A percentile compares a stretch with the other conserved stretches of the same genome.
These are phyloP conservation scores for Angomonas ambiguus DNA, from an alignment of 208 protist genomes.

Conservation along the genomic window DNA sequence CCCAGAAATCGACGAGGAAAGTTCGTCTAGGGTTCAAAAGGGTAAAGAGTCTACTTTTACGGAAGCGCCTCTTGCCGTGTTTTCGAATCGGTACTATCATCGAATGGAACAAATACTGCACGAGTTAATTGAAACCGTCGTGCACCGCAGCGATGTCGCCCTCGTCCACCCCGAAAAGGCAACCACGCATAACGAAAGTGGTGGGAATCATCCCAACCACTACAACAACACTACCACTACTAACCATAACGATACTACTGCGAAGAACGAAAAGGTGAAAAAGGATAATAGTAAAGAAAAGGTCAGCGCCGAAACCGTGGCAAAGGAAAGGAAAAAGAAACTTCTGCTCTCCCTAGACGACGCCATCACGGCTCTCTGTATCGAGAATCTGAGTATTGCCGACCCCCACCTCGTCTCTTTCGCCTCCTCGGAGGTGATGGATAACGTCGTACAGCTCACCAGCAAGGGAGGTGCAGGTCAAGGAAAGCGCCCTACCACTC, in stretches of 20 bases:
- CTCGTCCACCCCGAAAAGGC: no score
- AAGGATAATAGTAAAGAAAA: neutral
- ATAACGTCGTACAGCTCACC: slow-evolving; percentile 47
- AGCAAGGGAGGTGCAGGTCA: slow-evolving; percentile 4
- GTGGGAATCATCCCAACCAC: no score
- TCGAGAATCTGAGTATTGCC: slow-evolving; percentile 63
- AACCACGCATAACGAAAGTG: no score
- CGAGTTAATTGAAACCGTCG: slow-evolving; percentile 45
- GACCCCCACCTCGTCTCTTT: slow-evolving; percentile 61
- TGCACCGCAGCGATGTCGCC: slow-evolving; percentile 20
- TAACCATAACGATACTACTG: neutral
- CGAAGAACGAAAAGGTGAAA: neutral
- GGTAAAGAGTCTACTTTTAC: neutral
- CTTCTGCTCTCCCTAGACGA: neutral
- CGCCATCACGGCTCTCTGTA: slow-evolving; percentile 45
- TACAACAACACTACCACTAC: no score
- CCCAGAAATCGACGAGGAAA: slow-evolving; percentile 2
- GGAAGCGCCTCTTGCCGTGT: neutral
- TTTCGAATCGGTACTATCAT: slow-evolving; percentile 53
- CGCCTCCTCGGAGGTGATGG: slow-evolving; percentile 66
- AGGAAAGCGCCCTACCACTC: neutral
- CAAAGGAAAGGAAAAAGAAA: neutral
- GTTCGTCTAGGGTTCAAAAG: neutral
- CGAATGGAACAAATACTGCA: slow-evolving; percentile 40
- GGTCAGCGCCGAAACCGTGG: neutral